Base-by-base conservation (phyloP, 352 stramenopile genomes). In the Globisporangium polare region DNA sequence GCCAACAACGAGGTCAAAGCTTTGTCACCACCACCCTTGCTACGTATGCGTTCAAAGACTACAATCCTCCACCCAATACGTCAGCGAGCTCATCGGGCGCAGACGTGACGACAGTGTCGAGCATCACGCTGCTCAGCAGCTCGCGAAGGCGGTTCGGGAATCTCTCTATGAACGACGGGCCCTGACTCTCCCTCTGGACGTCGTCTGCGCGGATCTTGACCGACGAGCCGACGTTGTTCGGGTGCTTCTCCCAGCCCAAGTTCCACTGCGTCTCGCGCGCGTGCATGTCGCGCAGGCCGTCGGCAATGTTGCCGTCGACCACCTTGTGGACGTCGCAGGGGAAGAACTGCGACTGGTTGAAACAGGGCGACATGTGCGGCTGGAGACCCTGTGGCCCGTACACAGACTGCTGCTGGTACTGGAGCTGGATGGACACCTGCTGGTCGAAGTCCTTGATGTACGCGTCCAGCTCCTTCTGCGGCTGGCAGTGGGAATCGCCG, bases 371-470 rank as follows among this genome's bases (percentile, higher is more conserved):
- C 67, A 89, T 74, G 60, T 94, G 84, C 43, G 83, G 78, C 39
- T 94, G 82, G 9, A 91, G 65, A 0, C 85, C 85, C 41, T 89
- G 80, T 0, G 74, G 69, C 1, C 77, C 79, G 24, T 80, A 77
- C 18, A 69, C 70, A 4, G 80, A 77, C 54, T 84, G 71, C 63
- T 94, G 82, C 65, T 94, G 82, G 52, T 88, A 91, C 64, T 83
- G 80, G 29, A 92, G 61, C 61, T 89, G 81, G 59, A 91, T 86
- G 13, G 82, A 76, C 49, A 91, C 80, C 69, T 92, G 80, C 49
- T 92, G 82, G 63, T 92, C 82, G 58, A 94, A 91, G 20, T 75
- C 69, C 60, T 92, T 94, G 62, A 94, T 74, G 61, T 92, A 94
- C 41, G 79, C 79, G 45, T 94, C 82, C 17, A 94, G 58, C 31